Evolutionary conservation across 805 yeast genomes (phyloP), one percentile per base, ranked within the genome.

Genomic region (Yarrowia bubula): DNA sequence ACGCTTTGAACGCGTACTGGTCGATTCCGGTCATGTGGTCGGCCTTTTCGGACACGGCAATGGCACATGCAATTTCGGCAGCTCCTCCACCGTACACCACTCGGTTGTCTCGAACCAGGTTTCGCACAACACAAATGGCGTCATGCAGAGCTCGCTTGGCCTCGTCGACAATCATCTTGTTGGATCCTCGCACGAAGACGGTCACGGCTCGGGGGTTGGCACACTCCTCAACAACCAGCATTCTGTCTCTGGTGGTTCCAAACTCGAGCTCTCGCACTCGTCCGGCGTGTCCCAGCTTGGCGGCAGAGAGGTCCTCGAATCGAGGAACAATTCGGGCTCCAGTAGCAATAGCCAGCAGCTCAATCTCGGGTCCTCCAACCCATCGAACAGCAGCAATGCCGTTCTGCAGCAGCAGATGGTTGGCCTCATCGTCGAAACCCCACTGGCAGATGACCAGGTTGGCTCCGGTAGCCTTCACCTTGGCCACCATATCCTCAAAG

Each of bases 1-100:
- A 95, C 1, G 97, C 96, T 74, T 98, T 86, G 86, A 95, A 91
- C 0, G 98, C 98, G 75, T 95, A 95, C 80, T 96, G 99, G 72
- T 93, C 98, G 68, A 93, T 93, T 66, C 98, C 98, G 71, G 87
- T 87, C 77, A 90, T 96, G 73, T 84, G 86, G 76, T 93, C 97
- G 58, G 98, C 98, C 69, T 89, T 96, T 58, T 88, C 90, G 66
- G 91, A 81, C 14, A 95, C 96, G 15, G 95, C 96, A 70, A 95
- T 79, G 13, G 98, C 92, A 80, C 96, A 89, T 2, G 97, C 83
- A 63, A 95, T 86, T 79, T 95, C 99, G 41, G 98, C 96, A 22
- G 99, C 96, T 70, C 99, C 99, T 71, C 99, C 99, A 69, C 99
- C 99, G 74, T 95, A 95, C n/a, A 96, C 98, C 51, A 95, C 90